phyloP scores from a whole-genome alignment of 768 basidiomycete species.

The Aureoboletus auriporus region DNA sequence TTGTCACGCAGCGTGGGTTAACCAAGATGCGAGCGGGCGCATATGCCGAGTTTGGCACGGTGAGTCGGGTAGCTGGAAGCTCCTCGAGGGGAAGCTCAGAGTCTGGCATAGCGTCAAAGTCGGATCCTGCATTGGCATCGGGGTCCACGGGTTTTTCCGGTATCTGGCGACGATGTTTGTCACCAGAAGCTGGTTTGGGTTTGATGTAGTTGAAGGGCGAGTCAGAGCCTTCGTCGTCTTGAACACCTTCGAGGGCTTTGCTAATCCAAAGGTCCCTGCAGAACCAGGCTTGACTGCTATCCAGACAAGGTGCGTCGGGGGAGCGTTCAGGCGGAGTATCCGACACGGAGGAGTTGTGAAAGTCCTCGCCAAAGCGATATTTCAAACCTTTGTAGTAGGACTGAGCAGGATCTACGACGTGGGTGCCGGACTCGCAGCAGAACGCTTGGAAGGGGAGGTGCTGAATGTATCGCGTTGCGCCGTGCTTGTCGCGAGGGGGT shows the following conservation, averaged over 20 bases:
- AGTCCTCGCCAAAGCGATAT: constrained; percentile 80
- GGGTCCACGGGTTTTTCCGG: constrained; percentile 41
- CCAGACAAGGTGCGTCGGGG: constrained; percentile 85
- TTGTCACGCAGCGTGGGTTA: constrained; percentile 95
- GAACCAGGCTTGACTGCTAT: constrained; percentile 97
- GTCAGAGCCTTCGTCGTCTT: constrained; percentile 41
- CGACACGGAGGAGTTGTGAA: constrained; percentile 75
- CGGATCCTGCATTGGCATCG: constrained; percentile 82
- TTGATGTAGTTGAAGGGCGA: constrained; percentile 5
- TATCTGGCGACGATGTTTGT: constrained; percentile 31
- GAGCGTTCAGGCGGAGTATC: constrained; percentile 51
- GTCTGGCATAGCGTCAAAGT: constrained; percentile 83
- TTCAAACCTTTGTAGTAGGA: constrained; percentile 89
- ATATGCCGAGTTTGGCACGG: constrained; percentile 87
- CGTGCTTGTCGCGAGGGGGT: constrained; percentile 84
- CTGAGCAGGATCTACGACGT: constrained; percentile 93
- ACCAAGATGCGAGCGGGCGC: constrained; percentile 87
- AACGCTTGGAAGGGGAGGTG: constrained; percentile 98
- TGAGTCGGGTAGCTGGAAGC: constrained; percentile 37
- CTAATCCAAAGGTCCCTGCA: constrained; percentile 96
- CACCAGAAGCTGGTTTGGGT: constrained; percentile 19
- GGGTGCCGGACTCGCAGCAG: constrained; percentile 97
- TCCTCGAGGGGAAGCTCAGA: constrained; percentile 39
- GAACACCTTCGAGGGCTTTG: constrained; percentile 74
- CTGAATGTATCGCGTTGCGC: constrained; percentile 78